A percentile compares a stretch with the other conserved stretches of the same genome.
These are phyloP conservation scores for Chlamydomonas schloesseri DNA, from an alignment of 139 green algal genomes.

Conservation along the genomic window DNA sequence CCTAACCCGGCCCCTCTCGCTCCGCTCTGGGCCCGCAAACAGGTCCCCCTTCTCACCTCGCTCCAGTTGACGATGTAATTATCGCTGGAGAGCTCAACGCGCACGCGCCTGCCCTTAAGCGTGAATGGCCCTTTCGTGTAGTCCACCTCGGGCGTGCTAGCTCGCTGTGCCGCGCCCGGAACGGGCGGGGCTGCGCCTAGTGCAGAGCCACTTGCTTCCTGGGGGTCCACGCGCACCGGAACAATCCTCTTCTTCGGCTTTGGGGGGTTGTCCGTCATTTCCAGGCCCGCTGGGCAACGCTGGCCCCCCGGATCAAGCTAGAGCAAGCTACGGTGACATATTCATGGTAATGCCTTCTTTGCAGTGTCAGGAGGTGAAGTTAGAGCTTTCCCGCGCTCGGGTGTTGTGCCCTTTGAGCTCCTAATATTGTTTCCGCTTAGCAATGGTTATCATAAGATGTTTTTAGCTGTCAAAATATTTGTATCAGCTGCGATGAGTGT, in stretches of 20 bases:
- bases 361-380: not conserved
- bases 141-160: not conserved
- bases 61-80: conserved; percentile 17
- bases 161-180: not conserved
- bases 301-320: not conserved
- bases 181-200: not conserved
- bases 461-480: too few relatives aligned
- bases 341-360: not conserved
- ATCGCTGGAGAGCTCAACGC: not conserved
- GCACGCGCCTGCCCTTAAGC: conserved; percentile 19
- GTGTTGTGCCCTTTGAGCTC: too few relatives aligned
- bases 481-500: too few relatives aligned
- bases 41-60: not conserved
- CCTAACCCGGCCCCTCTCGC: too few relatives aligned
- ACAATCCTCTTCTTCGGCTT: conserved; percentile 25
- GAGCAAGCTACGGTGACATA: not conserved
- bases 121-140: not conserved
- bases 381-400: too few relatives aligned
- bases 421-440: too few relatives aligned
- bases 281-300: too few relatives aligned
- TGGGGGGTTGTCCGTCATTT: not conserved
- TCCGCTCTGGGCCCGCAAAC: too few relatives aligned
- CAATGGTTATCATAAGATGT: too few relatives aligned
- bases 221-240: not conserved
- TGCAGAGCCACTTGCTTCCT: not conserved